Evolutionary conservation across 257 asterid genomes (phyloP).

Genomic region (Solanum lycopersicoides): DNA sequence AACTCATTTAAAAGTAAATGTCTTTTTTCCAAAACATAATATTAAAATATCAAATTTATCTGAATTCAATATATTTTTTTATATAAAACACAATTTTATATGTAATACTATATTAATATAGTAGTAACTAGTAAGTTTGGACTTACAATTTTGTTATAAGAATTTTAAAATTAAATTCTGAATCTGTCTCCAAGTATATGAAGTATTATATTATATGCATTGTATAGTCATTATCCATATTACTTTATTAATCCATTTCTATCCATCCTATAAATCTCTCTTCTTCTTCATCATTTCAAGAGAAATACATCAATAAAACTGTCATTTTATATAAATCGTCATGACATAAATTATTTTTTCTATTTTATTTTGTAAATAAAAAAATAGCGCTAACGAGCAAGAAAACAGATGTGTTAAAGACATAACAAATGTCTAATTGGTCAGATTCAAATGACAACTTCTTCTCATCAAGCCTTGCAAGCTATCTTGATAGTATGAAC

Average conservation of each 20-base stretch:
- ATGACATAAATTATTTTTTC: neutral
- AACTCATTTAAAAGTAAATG: neutral
- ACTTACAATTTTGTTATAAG: neutral
- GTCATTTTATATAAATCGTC: neutral
- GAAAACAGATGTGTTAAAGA: neutral
- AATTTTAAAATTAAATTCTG: neutral
- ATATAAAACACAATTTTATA: neutral
- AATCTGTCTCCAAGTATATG: neutral
- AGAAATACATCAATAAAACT: neutral
- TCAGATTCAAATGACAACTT: neutral
- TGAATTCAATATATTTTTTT: neutral
- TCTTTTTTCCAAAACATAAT: neutral
- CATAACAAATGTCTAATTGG: neutral
- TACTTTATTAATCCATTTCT: neutral
- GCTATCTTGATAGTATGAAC: slow-evolving; percentile 20
- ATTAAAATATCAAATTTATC: neutral
- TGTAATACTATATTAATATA: neutral
- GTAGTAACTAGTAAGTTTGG: neutral
- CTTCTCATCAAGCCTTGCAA: slow-evolving; percentile 20
- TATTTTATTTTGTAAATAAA: neutral
- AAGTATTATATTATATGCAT: neutral
- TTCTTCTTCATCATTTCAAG: neutral
- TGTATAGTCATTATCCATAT: neutral
- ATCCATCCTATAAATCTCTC: neutral
- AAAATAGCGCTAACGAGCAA: neutral